phyloP scores from a whole-genome alignment of 2,329 filamentous ascomycete genomes.

The Pyricularia sp. region DNA sequence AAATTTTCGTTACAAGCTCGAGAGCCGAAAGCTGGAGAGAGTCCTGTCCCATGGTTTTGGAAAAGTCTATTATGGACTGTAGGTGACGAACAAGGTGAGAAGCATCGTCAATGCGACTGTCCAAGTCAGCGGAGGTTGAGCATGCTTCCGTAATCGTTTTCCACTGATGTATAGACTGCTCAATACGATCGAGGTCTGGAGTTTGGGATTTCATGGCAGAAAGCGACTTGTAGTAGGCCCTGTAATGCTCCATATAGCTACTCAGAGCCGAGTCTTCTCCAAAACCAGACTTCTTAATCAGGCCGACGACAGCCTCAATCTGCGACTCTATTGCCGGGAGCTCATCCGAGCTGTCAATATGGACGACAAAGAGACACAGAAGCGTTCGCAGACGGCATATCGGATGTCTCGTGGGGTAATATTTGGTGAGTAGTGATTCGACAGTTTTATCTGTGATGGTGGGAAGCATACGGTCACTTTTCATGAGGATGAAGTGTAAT shows the following conservation, averaged over 20 bases:
- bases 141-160: constrained; percentile 28
- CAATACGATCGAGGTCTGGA: constrained; percentile 19
- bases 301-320: constrained; percentile 25
- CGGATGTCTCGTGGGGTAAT: constrained; percentile 39
- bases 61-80: constrained; percentile 39
- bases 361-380: constrained; percentile 36
- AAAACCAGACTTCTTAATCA: constrained; percentile 24
- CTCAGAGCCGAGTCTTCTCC: constrained; percentile 35
- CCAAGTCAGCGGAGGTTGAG: constrained; percentile 29
- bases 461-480: constrained; percentile 22
- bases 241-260: constrained; percentile 38
- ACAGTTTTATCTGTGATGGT: constrained; percentile 35
- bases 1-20: constrained; percentile 34
- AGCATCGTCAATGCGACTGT: constrained; percentile 37
- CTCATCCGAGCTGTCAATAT: constrained; percentile 33
- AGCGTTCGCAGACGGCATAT: constrained; percentile 43
- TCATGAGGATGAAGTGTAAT: constrained; percentile 37
- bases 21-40: constrained; percentile 34
- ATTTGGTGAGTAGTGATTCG: constrained; percentile 37
- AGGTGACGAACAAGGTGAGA: constrained; percentile 39
- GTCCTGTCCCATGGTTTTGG: constrained; percentile 40
- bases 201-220: constrained; percentile 26
- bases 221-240: constrained; percentile 33
- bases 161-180: constrained; percentile 34
- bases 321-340: constrained; percentile 29